A percentile compares a stretch with the other conserved stretches of the same genome.
These are phyloP conservation scores for Piloderma croceum DNA, from an alignment of 768 basidiomycete species.

Conservation along the genomic window DNA sequence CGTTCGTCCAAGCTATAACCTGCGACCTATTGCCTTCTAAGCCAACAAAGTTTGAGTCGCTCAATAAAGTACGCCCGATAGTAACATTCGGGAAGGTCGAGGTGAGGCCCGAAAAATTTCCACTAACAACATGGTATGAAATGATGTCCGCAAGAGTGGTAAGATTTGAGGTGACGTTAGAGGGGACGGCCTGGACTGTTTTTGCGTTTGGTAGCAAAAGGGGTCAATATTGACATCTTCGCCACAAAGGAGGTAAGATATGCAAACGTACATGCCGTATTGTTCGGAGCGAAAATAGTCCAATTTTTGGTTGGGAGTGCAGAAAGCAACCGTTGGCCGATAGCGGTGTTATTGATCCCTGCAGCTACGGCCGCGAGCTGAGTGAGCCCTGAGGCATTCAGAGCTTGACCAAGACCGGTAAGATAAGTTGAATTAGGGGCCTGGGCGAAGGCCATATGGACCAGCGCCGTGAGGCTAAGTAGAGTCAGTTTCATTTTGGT, in stretches of 20 bases:
- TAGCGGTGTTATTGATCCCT: slow-evolving; percentile 38
- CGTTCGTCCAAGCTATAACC: slow-evolving; percentile 44
- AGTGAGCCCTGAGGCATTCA: slow-evolving; percentile 37
- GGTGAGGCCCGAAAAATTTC: slow-evolving; percentile 33
- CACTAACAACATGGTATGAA: slow-evolving; percentile 53
- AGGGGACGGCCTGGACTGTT: slow-evolving; percentile 25
- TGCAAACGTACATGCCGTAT: slow-evolving; percentile 44
- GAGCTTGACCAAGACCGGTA: slow-evolving; percentile 29
- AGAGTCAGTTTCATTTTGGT: too few relatives aligned
- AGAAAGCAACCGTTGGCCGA: slow-evolving; percentile 39
- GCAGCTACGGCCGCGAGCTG: slow-evolving; percentile 34
- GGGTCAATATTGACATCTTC: slow-evolving; percentile 9
- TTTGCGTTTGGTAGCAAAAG: neutral
- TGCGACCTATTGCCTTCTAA: slow-evolving; percentile 58
- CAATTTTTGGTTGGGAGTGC: slow-evolving; percentile 39
- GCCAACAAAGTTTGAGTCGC: slow-evolving; percentile 38
- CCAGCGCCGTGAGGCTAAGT: too few relatives aligned
- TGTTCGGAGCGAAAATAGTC: slow-evolving; percentile 54
- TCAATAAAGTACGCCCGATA: slow-evolving; percentile 59
- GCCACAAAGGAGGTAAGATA: neutral
- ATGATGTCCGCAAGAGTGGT: slow-evolving; percentile 41
- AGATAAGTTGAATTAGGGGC: slow-evolving; percentile 25
- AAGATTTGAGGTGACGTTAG: slow-evolving; percentile 27
- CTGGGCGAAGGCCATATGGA: too few relatives aligned
- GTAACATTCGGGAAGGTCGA: slow-evolving; percentile 48